Conservation (phyloP, 2,329 filamentous ascomycete genomes). For the Trichoderma sp. region DNA sequence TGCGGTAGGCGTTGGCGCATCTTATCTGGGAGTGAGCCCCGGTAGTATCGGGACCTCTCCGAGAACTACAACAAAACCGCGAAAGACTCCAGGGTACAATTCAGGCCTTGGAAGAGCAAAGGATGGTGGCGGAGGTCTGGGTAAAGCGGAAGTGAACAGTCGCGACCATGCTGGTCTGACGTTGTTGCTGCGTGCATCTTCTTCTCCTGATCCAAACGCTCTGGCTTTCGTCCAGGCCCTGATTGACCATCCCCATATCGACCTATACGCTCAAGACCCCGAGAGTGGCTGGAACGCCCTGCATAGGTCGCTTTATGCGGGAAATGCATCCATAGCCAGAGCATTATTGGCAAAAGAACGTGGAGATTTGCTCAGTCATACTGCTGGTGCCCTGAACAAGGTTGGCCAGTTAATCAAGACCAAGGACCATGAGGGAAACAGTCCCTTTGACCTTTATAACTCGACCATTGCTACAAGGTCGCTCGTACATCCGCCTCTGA, state of each 20-base stretch:
- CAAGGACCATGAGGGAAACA: conserved; percentile 93
- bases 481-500: conserved; percentile 54
- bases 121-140: conserved; percentile 48
- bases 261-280: conserved; percentile 82
- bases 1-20: conserved; percentile 44
- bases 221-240: conserved; percentile 76
- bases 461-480: conserved; percentile 81
- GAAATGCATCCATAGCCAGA: conserved; percentile 84
- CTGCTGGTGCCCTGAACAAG: conserved; percentile 61
- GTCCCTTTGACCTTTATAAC: conserved; percentile 90
- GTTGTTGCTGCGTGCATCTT: conserved; percentile 80
- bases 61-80: conserved; percentile 52
- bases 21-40: conserved; percentile 45
- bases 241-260: conserved; percentile 78
- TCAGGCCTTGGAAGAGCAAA: conserved; percentile 50
- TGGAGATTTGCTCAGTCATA: conserved; percentile 63
- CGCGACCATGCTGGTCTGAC: conserved; percentile 83
- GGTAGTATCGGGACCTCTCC: conserved; percentile 55
- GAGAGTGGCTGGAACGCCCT: conserved; percentile 97
- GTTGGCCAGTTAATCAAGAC: conserved; percentile 84
- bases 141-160: conserved; percentile 76
- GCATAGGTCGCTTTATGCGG: conserved; percentile 86
- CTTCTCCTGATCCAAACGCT: conserved; percentile 71
- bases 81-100: conserved; percentile 57
- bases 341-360: conserved; percentile 79